These are phyloP conservation scores for Limnomonas spitsbergensis DNA, from an alignment of 139 green algal genomes.

Conservation along the genomic window DNA sequence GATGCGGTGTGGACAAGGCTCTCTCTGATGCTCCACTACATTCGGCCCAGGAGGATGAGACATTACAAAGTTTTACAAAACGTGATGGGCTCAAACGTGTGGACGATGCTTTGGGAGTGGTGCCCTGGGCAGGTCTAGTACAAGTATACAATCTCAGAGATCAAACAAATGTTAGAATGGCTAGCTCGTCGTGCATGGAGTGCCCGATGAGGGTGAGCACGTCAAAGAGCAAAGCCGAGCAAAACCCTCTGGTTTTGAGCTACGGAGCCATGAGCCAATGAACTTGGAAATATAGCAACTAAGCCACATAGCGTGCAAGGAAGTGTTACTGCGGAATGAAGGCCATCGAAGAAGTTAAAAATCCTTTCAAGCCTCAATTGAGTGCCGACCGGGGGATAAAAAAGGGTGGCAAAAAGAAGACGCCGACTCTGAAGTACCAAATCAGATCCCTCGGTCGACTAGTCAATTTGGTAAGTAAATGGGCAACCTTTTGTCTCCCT, in stretches of 20 bases:
- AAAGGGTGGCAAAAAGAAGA: slow-evolving; percentile 19
- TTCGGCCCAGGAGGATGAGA: background rate
- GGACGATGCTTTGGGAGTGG: too few relatives aligned
- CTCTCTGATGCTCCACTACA: slow-evolving; percentile 76
- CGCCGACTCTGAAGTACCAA: slow-evolving; percentile 48
- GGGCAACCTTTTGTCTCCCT: background rate
- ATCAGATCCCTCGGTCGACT: slow-evolving; percentile 61
- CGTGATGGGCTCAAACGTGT: too few relatives aligned
- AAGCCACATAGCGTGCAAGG: too few relatives aligned
- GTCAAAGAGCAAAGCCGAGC: too few relatives aligned
- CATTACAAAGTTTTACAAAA: background rate
- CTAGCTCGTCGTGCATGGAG: too few relatives aligned
- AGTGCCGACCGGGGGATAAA: background rate
- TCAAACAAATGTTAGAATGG: too few relatives aligned
- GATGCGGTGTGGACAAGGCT: slow-evolving; percentile 94
- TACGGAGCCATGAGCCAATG: too few relatives aligned
- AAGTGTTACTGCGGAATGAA: background rate
- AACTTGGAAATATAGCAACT: too few relatives aligned
- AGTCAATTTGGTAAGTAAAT: slow-evolving; percentile 53
- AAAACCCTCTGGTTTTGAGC: too few relatives aligned
- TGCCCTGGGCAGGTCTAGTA: too few relatives aligned
- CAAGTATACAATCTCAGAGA: too few relatives aligned
- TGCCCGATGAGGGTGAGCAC: too few relatives aligned
- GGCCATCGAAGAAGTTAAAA: slow-evolving; percentile 2
- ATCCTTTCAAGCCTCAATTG: background rate